A percentile compares a stretch with the other conserved stretches of the same genome.
Conservation (phyloP, 2,329 filamentous ascomycete species). For the Apiospora rasikravindrae region DNA sequence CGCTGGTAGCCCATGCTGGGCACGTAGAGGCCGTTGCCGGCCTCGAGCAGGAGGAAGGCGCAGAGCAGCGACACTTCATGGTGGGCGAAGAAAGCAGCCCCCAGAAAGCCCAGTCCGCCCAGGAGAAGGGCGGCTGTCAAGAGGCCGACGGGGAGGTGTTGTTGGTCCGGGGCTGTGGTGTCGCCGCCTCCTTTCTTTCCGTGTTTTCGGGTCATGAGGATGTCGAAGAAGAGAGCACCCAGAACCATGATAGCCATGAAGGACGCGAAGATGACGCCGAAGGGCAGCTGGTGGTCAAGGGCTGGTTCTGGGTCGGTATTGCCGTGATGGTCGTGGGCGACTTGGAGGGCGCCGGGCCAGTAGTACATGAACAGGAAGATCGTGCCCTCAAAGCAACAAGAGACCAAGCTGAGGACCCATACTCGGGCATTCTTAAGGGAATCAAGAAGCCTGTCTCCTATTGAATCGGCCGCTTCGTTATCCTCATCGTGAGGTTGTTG, state of each 20-base stretch:
- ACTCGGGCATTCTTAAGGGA: constrained; percentile 32
- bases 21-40: constrained; percentile 41
- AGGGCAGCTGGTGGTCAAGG: constrained; percentile 32
- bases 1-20: constrained; percentile 40
- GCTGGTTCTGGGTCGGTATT: not conserved
- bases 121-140: constrained; percentile 4
- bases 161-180: not conserved
- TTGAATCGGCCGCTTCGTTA: not conserved
- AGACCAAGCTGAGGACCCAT: constrained; percentile 39
- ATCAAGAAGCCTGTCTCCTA: not conserved
- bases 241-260: constrained; percentile 62
- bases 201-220: not conserved
- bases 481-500: not conserved
- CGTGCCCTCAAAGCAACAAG: constrained; percentile 42
- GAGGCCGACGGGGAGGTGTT: not conserved
- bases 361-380: constrained; percentile 41
- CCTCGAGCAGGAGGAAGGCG: constrained; percentile 38
- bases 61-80: constrained; percentile 32
- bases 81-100: constrained; percentile 30
- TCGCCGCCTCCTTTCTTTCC: not conserved
- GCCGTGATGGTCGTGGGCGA: constrained; percentile 30
- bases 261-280: constrained; percentile 60
- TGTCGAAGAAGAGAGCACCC: not conserved
- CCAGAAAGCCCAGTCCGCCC: constrained; percentile 23
- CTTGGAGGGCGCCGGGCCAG: constrained; percentile 39